Conservation (phyloP, 2,329 filamentous ascomycete genomes). For the Didymosphaeria variabile region DNA sequence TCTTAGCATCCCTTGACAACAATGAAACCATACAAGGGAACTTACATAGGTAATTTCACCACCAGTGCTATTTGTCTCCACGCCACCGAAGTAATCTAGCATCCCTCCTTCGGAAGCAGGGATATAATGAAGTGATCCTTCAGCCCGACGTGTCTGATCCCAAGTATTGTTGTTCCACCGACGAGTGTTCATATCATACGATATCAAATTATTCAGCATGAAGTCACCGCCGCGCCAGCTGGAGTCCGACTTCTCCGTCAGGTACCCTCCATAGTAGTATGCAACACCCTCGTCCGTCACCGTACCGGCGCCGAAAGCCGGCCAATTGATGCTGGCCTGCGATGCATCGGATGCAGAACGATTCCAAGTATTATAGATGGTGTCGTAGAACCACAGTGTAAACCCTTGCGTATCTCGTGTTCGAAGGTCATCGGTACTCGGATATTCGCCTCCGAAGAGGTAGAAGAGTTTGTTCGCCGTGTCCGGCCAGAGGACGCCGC, state of each 20-base stretch:
- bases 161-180: constrained; percentile 61
- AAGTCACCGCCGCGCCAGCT: constrained; percentile 31
- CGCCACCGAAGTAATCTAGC: constrained; percentile 67
- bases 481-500: constrained; percentile 65
- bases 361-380: constrained; percentile 63
- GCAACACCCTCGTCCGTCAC: constrained; percentile 41
- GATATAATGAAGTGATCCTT: constrained; percentile 66
- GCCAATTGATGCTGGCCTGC: constrained; percentile 22
- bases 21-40: neutral
- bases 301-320: constrained; percentile 26
- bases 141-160: constrained; percentile 61
- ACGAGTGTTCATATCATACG: constrained; percentile 63
- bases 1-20: constrained; percentile 11
- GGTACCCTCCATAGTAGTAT: constrained; percentile 69
- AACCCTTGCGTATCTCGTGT: constrained; percentile 38
- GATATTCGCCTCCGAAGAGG: constrained; percentile 66
- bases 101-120: constrained; percentile 66
- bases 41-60: constrained; percentile 17
- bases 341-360: constrained; percentile 48
- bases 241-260: constrained; percentile 60
- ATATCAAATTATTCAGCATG: constrained; percentile 59
- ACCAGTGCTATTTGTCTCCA: constrained; percentile 38
- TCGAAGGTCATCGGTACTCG: constrained; percentile 42
- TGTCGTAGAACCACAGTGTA: constrained; percentile 64
- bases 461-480: constrained; percentile 69